Conservation (phyloP, 2,329 filamentous ascomycete genomes). For the Aureobasidium zeae region DNA sequence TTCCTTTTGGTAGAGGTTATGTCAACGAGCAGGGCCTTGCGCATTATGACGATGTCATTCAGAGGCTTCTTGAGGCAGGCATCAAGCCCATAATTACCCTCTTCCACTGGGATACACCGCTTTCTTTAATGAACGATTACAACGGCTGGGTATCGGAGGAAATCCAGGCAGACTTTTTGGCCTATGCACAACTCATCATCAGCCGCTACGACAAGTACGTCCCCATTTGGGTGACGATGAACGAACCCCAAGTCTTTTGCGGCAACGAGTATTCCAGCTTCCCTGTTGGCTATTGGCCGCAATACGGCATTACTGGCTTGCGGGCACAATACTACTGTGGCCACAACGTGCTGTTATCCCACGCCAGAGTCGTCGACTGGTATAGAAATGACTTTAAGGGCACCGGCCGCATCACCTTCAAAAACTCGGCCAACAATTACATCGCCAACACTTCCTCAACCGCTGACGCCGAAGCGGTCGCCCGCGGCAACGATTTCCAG, state of each 20-base stretch:
- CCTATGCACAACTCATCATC: conserved; percentile 34
- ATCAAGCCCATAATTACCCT: conserved; percentile 40
- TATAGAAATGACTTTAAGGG: conserved; percentile 24
- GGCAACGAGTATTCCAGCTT: conserved; percentile 11
- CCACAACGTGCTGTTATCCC: conserved; percentile 31
- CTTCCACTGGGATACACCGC: conserved; percentile 37
- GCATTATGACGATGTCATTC: conserved; percentile 42
- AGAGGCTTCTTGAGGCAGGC: conserved; percentile 29
- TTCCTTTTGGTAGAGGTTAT: conserved; percentile 40
- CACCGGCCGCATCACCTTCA: conserved; percentile 31
- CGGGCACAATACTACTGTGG: conserved; percentile 26
- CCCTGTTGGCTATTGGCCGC: conserved; percentile 13
- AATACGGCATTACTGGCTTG: conserved; percentile 24
- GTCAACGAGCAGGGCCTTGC: conserved; percentile 39
- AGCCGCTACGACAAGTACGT: conserved; percentile 32
- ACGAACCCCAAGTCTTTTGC: conserved; percentile 29
- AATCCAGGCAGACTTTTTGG: conserved; percentile 32
- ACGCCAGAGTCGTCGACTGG: conserved; percentile 36
- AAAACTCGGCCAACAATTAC: conserved; percentile 33
- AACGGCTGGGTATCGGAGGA: conserved; percentile 32
- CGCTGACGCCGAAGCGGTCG: conserved; percentile 25
- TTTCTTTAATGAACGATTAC: conserved; percentile 29
- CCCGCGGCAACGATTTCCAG: conserved; percentile 25
- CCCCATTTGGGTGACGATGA: conserved; percentile 34
- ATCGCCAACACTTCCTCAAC: conserved; percentile 28